These are phyloP conservation scores for Senecio squalidus DNA, from an alignment of 140 eudicot genomes.

Conservation along the genomic window DNA sequence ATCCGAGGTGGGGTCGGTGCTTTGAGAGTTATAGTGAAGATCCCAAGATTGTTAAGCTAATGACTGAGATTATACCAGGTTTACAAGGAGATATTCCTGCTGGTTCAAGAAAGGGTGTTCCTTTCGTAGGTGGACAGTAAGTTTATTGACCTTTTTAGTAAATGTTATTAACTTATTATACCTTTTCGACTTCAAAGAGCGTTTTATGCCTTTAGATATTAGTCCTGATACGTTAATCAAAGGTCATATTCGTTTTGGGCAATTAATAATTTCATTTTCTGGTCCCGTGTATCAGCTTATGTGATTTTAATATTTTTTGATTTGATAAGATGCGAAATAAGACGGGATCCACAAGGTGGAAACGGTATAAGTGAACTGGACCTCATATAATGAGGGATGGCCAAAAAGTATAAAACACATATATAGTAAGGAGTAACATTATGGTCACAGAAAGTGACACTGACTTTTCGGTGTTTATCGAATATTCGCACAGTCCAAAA, in stretches of 20 bases:
- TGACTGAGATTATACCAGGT: conserved; percentile 63
- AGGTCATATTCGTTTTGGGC: not conserved
- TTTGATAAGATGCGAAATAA: not conserved
- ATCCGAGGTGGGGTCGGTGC: conserved; percentile 78
- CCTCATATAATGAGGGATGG: conserved; percentile 9
- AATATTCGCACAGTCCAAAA: conserved; percentile 11
- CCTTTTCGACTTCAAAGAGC: not conserved
- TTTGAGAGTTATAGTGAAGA: conserved; percentile 65
- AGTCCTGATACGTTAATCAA: too few species aligned
- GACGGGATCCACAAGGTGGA: not conserved
- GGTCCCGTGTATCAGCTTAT: conserved; percentile 2
- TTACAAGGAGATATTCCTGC: conserved; percentile 57
- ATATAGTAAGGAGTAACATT: conserved; percentile 12
- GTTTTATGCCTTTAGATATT: not conserved
- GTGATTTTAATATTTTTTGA: not conserved
- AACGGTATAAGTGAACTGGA: conserved; percentile 8
- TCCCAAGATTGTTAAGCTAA: conserved; percentile 44
- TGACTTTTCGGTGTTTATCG: conserved; percentile 11
- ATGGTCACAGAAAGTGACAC: conserved; percentile 18
- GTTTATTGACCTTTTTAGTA: conserved; percentile 6
- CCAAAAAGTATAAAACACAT: conserved; percentile 15
- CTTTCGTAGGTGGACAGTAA: conserved; percentile 53
- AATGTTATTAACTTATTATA: not conserved
- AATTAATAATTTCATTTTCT: not conserved
- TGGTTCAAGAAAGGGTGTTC: conserved; percentile 40